Evolutionary conservation across 2,329 filamentous ascomycete genomes (phyloP).

Genomic region (Clonostachys rosea): DNA sequence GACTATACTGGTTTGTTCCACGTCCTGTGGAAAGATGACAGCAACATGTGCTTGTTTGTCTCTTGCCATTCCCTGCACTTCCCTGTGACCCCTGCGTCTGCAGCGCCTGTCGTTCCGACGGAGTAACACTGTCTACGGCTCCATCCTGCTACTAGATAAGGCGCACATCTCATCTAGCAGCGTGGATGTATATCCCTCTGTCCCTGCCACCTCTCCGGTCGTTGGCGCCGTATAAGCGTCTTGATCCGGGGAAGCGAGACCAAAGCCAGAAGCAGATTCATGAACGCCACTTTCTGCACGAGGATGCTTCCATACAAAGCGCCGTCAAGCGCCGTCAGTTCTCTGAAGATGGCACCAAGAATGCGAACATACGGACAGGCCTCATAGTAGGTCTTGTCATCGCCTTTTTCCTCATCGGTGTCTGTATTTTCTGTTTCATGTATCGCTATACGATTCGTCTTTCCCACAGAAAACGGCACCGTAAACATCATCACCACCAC

Average conservation of each 20-base stretch:
- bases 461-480: conserved; percentile 16
- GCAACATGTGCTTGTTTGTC: too few species aligned
- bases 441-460: conserved; percentile 32
- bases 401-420: conserved; percentile 28
- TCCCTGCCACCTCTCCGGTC: conserved; percentile 1
- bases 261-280: background rate
- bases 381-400: conserved; percentile 35
- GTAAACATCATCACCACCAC: conserved; percentile 7
- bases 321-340: conserved; percentile 6
- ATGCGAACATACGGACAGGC: conserved; percentile 35
- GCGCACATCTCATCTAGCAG: background rate
- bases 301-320: background rate
- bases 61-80: too few species aligned
- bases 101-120: too few species aligned
- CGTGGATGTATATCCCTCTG: conserved; percentile 23
- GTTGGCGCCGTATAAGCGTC: conserved; percentile 5
- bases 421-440: conserved; percentile 28
- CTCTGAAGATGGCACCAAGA: conserved; percentile 14
- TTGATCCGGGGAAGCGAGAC: background rate
- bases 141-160: too few species aligned
- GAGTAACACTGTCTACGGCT: too few species aligned
- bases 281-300: background rate
- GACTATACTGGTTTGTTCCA: too few species aligned
- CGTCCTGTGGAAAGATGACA: too few species aligned
- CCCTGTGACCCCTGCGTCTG: too few species aligned